phyloP scores from a whole-genome alignment of 2,329 filamentous ascomycete genomes.

The Colletotrichum sp. region DNA sequence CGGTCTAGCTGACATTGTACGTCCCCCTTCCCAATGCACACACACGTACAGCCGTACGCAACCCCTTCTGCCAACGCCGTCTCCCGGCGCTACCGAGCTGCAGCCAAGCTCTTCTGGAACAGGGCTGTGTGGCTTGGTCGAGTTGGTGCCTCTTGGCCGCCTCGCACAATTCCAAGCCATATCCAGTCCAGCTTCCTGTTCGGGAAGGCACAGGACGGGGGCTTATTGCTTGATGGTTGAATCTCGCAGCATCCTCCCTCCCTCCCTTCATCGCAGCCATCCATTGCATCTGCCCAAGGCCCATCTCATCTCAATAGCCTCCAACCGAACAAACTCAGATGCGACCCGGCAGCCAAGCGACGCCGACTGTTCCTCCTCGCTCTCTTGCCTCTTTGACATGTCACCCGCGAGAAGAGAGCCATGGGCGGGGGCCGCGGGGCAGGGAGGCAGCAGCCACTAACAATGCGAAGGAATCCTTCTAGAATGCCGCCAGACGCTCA shows the following conservation, averaged over 20 bases:
- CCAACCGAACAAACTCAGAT: background rate
- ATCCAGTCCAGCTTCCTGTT: conserved; percentile 7
- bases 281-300: background rate
- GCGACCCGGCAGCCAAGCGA: background rate
- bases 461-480: conserved; percentile 9
- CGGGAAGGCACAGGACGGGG: background rate
- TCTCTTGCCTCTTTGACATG: background rate
- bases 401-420: background rate
- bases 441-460: background rate
- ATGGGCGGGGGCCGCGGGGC: background rate
- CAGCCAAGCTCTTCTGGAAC: conserved; percentile 18
- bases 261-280: background rate
- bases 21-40: background rate
- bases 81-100: conserved; percentile 16
- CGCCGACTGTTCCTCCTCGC: background rate
- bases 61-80: background rate
- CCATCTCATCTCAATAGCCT: background rate
- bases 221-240: conserved; percentile 19
- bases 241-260: background rate
- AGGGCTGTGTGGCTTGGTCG: conserved; percentile 13
- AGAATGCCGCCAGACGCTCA: conserved; percentile 8
- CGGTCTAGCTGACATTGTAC: background rate
- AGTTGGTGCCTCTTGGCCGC: conserved; percentile 4
- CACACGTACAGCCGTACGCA: background rate
- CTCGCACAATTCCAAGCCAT: background rate